phyloP scores from a whole-genome alignment of 1,284 basidiomycete species.

The Pterulicium gracile region DNA sequence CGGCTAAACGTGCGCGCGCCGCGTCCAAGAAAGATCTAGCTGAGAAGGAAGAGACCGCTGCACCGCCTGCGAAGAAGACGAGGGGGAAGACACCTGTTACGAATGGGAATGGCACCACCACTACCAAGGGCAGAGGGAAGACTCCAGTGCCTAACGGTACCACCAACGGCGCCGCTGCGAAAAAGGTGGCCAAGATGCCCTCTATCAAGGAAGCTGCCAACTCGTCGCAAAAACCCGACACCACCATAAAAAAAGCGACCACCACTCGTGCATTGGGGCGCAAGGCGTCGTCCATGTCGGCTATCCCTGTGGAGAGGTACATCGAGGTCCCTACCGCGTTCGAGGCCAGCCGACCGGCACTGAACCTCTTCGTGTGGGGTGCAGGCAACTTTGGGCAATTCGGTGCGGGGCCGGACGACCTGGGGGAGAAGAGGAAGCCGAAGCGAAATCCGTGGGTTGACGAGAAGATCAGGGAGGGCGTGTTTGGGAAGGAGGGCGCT shows the following conservation, averaged over 20 bases:
- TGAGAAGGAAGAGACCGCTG: not conserved
- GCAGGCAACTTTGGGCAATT: constrained; percentile 85
- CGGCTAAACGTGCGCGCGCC: not conserved
- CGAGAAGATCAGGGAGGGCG: constrained; percentile 48
- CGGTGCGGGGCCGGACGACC: constrained; percentile 64
- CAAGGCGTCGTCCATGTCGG: no score
- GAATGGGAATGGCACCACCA: no score
- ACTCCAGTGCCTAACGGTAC: not conserved
- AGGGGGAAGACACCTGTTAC: not conserved
- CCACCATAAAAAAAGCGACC: no score
- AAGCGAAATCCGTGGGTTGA: constrained; percentile 59
- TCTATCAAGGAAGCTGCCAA: not conserved
- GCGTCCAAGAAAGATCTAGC: not conserved
- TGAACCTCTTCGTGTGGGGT: constrained; percentile 76
- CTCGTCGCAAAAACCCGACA: no score
- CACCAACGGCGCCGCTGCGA: not conserved
- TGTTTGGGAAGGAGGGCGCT: constrained; percentile 55
- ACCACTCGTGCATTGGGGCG: no score
- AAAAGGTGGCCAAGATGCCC: not conserved
- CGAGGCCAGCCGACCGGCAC: constrained; percentile 39
- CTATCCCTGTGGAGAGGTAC: constrained; percentile 18
- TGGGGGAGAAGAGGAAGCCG: constrained; percentile 64
- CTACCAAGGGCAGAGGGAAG: no score
- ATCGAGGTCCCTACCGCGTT: constrained; percentile 48
- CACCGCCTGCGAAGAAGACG: not conserved